Base-by-base conservation (phyloP, 768 basidiomycete species). In the Filobasidium floriforme region DNA sequence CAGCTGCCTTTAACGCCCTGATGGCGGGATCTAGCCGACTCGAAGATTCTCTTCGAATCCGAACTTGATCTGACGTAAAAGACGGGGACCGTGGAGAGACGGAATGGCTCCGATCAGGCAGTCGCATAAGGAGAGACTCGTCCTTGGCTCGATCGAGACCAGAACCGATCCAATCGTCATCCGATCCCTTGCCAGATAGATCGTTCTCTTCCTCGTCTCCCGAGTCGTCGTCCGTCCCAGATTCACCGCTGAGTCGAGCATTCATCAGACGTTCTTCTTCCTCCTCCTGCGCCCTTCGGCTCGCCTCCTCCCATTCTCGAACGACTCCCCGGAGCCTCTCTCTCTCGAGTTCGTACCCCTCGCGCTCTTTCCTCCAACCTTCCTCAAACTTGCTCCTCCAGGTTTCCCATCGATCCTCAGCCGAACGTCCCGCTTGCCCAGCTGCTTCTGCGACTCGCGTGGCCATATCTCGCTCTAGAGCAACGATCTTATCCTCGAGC, bases 331-430 rank as follows among this genome's bases (percentile, higher is more conserved):
- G 81, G 12, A 96, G 81, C 22, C 89, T 82, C 67, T 88, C 87
- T 4, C 91, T 82, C 77, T 96, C 92, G 43, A 84, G 81, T 1
- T 82, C 83, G 91, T 91, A 96, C 63, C 89, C 88, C 70, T 89
- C 87, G 71, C 87, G 85, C 40, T 92, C 86, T 32, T 78, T 80
- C 41, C 81, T 83, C 90, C 90, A 92, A 60, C 87, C 85, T 10
- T 86, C 88, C 71, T 92, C 90, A 26, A 92, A 85, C 12, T 80
- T 81, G 72, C 85, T 86, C 76, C 87, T 88, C 89, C 90, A 92
- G 49, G 87, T 85, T 28, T 78, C 76, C 80, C 80, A 81, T 40
- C 69, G 65, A 43, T 81, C 78, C 22, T 79, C 79, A 1, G 73
- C 73, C 32, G 68, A 65, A 12, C 65, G 67, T 40, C 75, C 72